Conservation (phyloP, 2,329 filamentous ascomycete species). For the Pseudogymnoascus sp. region DNA sequence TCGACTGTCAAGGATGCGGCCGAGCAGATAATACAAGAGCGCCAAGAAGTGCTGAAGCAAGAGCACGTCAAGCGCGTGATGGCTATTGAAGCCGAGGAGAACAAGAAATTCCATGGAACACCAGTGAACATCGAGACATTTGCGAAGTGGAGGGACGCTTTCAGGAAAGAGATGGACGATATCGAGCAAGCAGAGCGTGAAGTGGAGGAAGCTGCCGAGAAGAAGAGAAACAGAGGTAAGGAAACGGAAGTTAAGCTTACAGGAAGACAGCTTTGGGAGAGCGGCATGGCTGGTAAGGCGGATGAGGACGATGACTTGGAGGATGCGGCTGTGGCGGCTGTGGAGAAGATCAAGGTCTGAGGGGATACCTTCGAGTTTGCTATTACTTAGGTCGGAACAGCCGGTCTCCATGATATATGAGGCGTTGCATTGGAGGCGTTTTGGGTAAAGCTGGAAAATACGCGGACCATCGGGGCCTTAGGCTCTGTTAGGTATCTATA, state of each 20-base stretch:
- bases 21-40: slow-evolving; percentile 72
- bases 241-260: slow-evolving; percentile 62
- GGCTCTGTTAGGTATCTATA: neutral
- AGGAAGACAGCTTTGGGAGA: slow-evolving; percentile 71
- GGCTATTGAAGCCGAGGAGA: slow-evolving; percentile 78
- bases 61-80: slow-evolving; percentile 45
- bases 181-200: slow-evolving; percentile 58
- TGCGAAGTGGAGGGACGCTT: slow-evolving; percentile 69
- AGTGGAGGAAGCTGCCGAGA: slow-evolving; percentile 68
- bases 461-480: neutral
- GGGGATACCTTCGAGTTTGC: slow-evolving; percentile 22
- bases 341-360: slow-evolving; percentile 66
- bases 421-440: slow-evolving; percentile 25
- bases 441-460: slow-evolving; percentile 5
- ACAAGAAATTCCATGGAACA: slow-evolving; percentile 90
- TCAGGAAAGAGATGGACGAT: slow-evolving; percentile 74
- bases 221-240: slow-evolving; percentile 69
- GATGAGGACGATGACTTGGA: slow-evolving; percentile 59
- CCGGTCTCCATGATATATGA: slow-evolving; percentile 10
- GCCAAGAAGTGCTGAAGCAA: slow-evolving; percentile 55
- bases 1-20: slow-evolving; percentile 81
- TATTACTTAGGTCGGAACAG: slow-evolving; percentile 11
- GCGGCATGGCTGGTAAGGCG: slow-evolving; percentile 57
- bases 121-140: slow-evolving; percentile 83
- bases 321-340: slow-evolving; percentile 45